Evolutionary conservation across 1,284 basidiomycete species (phyloP), one percentile per base, ranked within the genome.

Genomic region (Ganoderma sp.): DNA sequence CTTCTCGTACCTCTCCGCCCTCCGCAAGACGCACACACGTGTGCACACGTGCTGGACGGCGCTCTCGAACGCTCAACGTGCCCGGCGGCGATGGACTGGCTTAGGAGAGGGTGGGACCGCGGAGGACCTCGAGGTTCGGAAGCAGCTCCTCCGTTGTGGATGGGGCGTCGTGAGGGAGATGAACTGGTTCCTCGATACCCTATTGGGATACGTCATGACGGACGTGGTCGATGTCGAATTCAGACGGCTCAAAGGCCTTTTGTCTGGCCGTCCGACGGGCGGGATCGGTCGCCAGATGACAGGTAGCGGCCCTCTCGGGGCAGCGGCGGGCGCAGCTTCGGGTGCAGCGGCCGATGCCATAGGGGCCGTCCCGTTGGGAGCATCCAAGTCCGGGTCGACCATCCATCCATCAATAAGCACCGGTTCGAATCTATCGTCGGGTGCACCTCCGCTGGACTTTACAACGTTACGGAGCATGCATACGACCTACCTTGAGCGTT

Each of bases 211-310:
- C 78, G 87, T 94, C 70, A 94, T 95, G 93, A 93, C 88, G 71
- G 95, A 97, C 73, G 94, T 97, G 8, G 86, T 97, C 39, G 95
- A 96, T 69, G 88, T 90, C 17, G 95, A 97, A 78, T 96, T 92
- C 76, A 81, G 85, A 67, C 84, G 85, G 71, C 79, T 96, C 72
- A 91, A 89, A 74, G 84, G 83, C 41, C 80, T 88, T 50, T 80
- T 95, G 15, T 69, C 74, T 4, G 73, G 71, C 34, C 73, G 60
- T 50, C 71, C 71, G 25, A 32, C 61, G 10, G 64, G 50, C 9
- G 58, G 61, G 12, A 25, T 75, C 12, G 70, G 67, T 12, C 73
- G 71, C 42, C 77, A 78, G 56, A 67, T 66, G 59, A 76, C 74
- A 3, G 75, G 74, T 19, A 66, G 60, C 6, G 73, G 72, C 14